Conservation (phyloP, 148 eudicot species). For the Fagopyrum tataricum region DNA sequence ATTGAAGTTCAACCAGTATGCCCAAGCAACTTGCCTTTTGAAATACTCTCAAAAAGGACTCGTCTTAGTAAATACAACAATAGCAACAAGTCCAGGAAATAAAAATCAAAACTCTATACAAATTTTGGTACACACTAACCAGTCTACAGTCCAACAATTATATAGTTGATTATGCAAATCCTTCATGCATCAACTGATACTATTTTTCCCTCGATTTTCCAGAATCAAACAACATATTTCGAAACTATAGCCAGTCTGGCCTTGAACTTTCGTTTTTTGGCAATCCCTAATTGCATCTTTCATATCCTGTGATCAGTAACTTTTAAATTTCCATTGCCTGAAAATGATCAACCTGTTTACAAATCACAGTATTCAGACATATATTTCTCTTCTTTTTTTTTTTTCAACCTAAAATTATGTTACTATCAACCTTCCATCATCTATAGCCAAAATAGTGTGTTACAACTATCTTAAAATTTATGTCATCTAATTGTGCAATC, state of each 20-base stretch:
- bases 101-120: background rate
- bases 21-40: background rate
- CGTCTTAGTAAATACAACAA: background rate
- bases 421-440: background rate
- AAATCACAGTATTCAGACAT: background rate
- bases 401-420: background rate
- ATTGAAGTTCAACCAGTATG: background rate
- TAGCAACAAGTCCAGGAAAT: background rate
- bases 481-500: background rate
- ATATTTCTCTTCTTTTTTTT: background rate
- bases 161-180: conserved; percentile 2
- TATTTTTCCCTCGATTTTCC: background rate
- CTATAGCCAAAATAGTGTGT: background rate
- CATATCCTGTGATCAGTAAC: background rate
- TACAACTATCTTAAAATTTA: background rate
- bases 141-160: conserved; percentile 6
- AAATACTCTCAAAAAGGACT: background rate
- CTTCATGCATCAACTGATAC: background rate
- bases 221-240: background rate
- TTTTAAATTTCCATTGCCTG: background rate
- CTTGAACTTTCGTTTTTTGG: background rate
- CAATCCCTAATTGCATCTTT: background rate
- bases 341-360: background rate
- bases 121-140: background rate
- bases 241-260: background rate